Evolutionary conservation across 78 protist genomes (phyloP), one percentile per base, ranked within the genome.

Genomic region (Pigoraptor vietnamica): DNA sequence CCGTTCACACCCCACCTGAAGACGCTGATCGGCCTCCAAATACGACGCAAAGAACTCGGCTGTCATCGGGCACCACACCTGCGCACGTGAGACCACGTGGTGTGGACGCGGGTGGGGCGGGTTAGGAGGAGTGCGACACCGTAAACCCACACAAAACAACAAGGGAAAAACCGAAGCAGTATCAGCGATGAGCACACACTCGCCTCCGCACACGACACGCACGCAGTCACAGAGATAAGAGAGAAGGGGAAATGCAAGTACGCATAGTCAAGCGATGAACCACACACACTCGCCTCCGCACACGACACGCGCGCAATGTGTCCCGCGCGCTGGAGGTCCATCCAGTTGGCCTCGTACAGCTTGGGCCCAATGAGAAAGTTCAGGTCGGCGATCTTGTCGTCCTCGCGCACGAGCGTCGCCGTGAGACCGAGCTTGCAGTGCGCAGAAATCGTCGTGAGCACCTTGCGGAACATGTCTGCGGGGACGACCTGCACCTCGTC

Each of bases 301-400:
- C 98, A 96, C 37, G 90, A 87, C 24, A 96, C 98, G 40, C 90
- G 87, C 39, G 97, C 97, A 48, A 96, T 95, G 89, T 93, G 91
- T 39, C 98, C 99, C 19, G 81, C 81, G 24, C 24, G 29, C 87
- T 94, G 96, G 36, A 99, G 94, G 67, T 98, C 99, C 55, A 98
- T 95, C 99, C 99, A 99, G 94, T 99, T 99, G 2, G 99, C 99
- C 81, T 99, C 99, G 95, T 99, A 99, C 89, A 99, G 95, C 93
- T 99, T 99, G 34, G 99, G 99, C 1, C 99, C 99, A 87, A 99
- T 96, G 39, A 98, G 94, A 89, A 89, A 96, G 89, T 94, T 93
- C n/a, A 99, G 95, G 37, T 99, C 99, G 24, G 37, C 93, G 89
- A 98, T 98, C 92, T 92, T 92, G 55, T 96, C 98, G 93, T 99